phyloP scores from a whole-genome alignment of 192 early-diverging fungal genomes.

The Coemansia sp. region DNA sequence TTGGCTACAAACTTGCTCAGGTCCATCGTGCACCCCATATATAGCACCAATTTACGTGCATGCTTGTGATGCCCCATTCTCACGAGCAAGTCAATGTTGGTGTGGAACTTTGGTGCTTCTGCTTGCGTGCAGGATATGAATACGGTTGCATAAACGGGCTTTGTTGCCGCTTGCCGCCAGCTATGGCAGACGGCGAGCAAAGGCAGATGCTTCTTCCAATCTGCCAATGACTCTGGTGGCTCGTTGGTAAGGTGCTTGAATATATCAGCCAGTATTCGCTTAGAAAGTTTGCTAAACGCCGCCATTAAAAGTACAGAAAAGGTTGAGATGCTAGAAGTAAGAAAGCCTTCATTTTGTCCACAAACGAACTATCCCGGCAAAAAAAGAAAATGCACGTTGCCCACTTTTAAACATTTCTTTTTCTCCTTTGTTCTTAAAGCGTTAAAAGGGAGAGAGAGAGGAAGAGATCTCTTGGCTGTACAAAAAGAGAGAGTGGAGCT shows the following conservation, averaged over 20 bases:
- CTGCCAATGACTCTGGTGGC: not conserved
- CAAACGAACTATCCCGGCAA: too few relatives aligned
- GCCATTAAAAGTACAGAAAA: too few relatives aligned
- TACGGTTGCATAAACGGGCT: conserved; percentile 11
- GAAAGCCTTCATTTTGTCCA: too few relatives aligned
- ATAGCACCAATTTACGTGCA: not conserved
- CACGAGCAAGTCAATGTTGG: conserved; percentile 10
- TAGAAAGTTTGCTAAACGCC: not conserved
- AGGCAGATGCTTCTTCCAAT: conserved; percentile 18
- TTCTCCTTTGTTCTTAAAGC: too few relatives aligned
- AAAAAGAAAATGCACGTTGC: too few relatives aligned
- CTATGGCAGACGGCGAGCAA: conserved; percentile 13
- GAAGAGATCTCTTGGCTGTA: too few relatives aligned
- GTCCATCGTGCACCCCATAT: conserved; percentile 5
- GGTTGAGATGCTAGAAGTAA: too few relatives aligned
- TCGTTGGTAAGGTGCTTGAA: not conserved
- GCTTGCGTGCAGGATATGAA: conserved; percentile 7
- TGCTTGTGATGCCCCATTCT: not conserved
- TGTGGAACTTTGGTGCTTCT: not conserved
- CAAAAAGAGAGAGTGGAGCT: too few relatives aligned
- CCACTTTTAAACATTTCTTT: too few relatives aligned
- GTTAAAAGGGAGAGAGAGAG: too few relatives aligned
- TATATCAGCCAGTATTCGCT: not conserved
- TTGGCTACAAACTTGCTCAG: conserved; percentile 1
- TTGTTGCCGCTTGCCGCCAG: conserved; percentile 11